A percentile compares a stretch with the other conserved stretches of the same genome.
Conservation (phyloP, 352 stramenopile genomes). For the Globisporangium splendens region DNA sequence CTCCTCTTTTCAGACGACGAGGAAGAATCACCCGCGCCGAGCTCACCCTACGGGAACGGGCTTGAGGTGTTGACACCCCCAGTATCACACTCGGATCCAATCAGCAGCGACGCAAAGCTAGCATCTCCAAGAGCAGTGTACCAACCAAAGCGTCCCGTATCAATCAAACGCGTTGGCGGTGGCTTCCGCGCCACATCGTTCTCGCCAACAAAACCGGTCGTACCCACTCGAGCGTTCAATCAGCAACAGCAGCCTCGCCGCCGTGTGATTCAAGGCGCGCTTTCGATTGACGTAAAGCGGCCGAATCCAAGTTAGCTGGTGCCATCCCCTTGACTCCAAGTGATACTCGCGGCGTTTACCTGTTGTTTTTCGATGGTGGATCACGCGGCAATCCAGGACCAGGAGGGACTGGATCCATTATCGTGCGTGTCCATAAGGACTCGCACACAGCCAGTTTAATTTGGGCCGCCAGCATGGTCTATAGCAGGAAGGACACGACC, state of each 20-base stretch:
- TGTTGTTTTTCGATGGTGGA: no score
- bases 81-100: no score
- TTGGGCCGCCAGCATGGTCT: no score
- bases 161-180: constrained; percentile 51
- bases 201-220: constrained; percentile 2
- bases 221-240: constrained; percentile 7
- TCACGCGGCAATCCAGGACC: no score
- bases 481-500: no score
- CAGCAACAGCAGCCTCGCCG: constrained; percentile 9
- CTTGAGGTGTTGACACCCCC: neutral
- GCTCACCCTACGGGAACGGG: neutral
- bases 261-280: neutral
- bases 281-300: neutral
- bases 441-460: no score
- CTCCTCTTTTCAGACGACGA: constrained; percentile 47
- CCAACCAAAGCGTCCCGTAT: constrained; percentile 18
- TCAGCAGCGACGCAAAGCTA: neutral
- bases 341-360: no score
- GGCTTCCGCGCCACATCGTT: constrained; percentile 43
- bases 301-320: neutral
- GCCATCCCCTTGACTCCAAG: no score
- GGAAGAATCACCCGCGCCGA: neutral
- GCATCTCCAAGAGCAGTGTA: neutral
- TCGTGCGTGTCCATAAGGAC: no score
- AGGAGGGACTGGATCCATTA: no score